Base-by-base conservation (phyloP, 805 yeast genomes). In the Candida hungchunana region DNA sequence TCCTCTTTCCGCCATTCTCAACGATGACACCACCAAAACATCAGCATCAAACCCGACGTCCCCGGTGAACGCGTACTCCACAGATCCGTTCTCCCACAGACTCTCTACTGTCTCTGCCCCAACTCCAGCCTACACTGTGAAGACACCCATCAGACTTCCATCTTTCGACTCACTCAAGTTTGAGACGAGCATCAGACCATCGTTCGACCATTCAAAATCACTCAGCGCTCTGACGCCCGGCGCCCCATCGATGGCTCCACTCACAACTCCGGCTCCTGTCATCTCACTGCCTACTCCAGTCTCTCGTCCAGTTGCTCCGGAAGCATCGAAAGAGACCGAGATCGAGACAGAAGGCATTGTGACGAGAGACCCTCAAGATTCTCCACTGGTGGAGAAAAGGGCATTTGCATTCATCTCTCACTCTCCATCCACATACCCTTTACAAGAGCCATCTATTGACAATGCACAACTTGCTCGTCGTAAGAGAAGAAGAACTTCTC, bases 401-500 rank as follows among this genome's bases (percentile, higher is more conserved):
- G 59, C 68, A 1, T 84, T 79, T 62, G 97, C 97, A 13, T 90
- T 90, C 62, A 90, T 90, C 46, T 79, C 94, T 16, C 97, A 90
- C 61, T 86, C 96, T 7, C 95, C 88, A 19, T 79, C 87, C 14
- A 85, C 96, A 1, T 90, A 79, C 56, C 88, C 94, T 12, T 68
- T 76, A 4, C 82, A 80, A 43, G 94, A 84, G 55, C 95, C 95
- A 3, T 63, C 74, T 6, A 86, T 87, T 38, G 96, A 88, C 60
- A 86, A 89, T 55, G 87, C 87, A n/a, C 88, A 88, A 32, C 67
- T 89, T 40, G 97, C 96, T 1, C 79, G 97, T 50, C 78, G 97
- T 38, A 90, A 90, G 59, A 77, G 98, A 63, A 79, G 98, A 64
- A 82, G 97, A 66, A 93, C 98, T 1, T 80, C 95, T 1, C 93